Conservation (phyloP, 192 early-diverging fungal species). For the Backusella morwellensis region DNA sequence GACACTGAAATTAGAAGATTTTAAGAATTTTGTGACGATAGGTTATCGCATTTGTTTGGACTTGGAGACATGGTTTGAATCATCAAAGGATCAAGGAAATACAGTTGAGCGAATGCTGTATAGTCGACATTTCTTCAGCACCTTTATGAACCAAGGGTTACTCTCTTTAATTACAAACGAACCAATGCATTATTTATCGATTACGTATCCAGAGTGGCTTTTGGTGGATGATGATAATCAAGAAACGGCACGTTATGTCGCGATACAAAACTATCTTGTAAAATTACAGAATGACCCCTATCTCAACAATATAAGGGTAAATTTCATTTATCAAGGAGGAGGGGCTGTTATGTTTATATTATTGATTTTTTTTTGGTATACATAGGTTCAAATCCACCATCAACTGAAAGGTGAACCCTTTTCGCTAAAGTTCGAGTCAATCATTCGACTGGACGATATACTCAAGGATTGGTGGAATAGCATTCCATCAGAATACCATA, state of each 20-base stretch:
- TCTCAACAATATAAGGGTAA: neutral
- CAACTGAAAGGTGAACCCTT: neutral
- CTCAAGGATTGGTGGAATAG: neutral
- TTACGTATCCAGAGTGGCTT: neutral
- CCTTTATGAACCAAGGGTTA: neutral
- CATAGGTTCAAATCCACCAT: neutral
- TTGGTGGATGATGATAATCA: neutral
- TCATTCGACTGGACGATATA: neutral
- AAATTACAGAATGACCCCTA: neutral
- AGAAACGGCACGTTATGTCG: neutral
- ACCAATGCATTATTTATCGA: neutral
- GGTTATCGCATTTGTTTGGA: neutral
- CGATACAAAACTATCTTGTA: neutral
- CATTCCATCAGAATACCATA: neutral
- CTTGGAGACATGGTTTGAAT: neutral
- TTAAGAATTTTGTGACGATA: neutral
- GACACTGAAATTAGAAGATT: neutral
- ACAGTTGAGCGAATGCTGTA: neutral
- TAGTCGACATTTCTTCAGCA: neutral
- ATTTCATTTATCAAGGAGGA: too few species aligned
- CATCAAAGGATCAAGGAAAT: neutral
- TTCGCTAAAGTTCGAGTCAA: neutral
- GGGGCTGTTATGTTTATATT: too few species aligned
- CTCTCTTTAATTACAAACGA: neutral
- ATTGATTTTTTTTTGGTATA: neutral